These are phyloP conservation scores for Blastobotrys proliferans DNA, from an alignment of 1,139 yeast genomes.

Conservation along the genomic window DNA sequence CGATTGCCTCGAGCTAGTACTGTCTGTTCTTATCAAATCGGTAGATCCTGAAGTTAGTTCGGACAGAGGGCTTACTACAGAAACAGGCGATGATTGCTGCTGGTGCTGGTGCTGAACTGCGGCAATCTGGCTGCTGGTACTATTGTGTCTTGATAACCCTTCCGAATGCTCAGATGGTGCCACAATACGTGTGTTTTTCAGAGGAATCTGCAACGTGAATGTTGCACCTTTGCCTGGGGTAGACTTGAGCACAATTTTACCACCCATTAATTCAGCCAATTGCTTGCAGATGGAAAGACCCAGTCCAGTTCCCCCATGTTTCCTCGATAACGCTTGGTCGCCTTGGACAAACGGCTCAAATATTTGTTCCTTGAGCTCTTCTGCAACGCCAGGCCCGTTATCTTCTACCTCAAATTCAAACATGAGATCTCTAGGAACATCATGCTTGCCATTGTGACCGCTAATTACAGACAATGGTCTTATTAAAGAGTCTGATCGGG, in stretches of 20 bases:
- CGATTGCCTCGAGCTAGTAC: slow-evolving; percentile 1
- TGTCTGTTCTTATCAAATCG: too few species aligned
- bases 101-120: too few species aligned
- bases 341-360: slow-evolving; percentile 98
- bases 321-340: slow-evolving; percentile 86
- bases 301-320: slow-evolving; percentile 93
- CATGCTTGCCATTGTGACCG: too few species aligned
- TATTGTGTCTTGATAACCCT: slow-evolving; percentile 6
- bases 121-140: slow-evolving; percentile 5
- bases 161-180: slow-evolving; percentile 2
- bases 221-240: slow-evolving; percentile 73
- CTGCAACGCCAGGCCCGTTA: slow-evolving; percentile 90
- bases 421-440: slow-evolving; percentile 4
- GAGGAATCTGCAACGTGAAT: slow-evolving; percentile 73
- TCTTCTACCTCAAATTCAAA: slow-evolving; percentile 76
- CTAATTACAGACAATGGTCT: too few species aligned
- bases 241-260: slow-evolving; percentile 61
- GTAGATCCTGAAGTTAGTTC: too few species aligned
- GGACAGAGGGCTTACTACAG: too few species aligned
- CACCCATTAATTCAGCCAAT: slow-evolving; percentile 76
- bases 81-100: too few species aligned
- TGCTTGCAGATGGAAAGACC: slow-evolving; percentile 93
- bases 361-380: slow-evolving; percentile 71
- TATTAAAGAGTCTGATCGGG: too few species aligned
- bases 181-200: slow-evolving; percentile 21